Evolutionary conservation across 495 filamentous ascomycete species (phyloP).

Genomic region (Articulospora tetracladia): DNA sequence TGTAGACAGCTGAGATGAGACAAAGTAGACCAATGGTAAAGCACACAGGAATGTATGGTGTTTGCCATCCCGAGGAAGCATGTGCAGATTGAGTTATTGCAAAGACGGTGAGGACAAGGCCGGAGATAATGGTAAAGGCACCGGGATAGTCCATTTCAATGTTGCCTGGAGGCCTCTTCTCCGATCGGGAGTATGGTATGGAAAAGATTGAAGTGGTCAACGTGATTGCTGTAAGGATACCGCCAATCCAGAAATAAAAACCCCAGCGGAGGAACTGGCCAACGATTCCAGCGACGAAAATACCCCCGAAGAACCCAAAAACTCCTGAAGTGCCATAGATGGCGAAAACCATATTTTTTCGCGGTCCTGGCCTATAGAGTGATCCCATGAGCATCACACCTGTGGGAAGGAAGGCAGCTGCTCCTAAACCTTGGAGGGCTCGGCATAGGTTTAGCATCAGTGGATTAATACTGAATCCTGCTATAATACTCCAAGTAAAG

Average conservation of each 20-base stretch:
- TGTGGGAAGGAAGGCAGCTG: slow-evolving; percentile 70
- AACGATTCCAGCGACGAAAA: slow-evolving; percentile 69
- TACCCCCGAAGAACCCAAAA: slow-evolving; percentile 64
- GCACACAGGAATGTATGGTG: slow-evolving; percentile 62
- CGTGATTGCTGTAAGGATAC: slow-evolving; percentile 40
- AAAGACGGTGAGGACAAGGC: slow-evolving; percentile 64
- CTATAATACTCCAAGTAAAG: slow-evolving; percentile 62
- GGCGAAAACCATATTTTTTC: slow-evolving; percentile 79
- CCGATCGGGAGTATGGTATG: slow-evolving; percentile 56
- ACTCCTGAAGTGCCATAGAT: slow-evolving; percentile 74
- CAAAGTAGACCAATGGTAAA: slow-evolving; percentile 54
- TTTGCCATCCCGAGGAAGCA: slow-evolving; percentile 56
- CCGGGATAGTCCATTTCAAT: slow-evolving; percentile 55
- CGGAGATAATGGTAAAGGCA: slow-evolving; percentile 53
- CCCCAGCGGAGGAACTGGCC: slow-evolving; percentile 60
- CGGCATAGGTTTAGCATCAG: slow-evolving; percentile 68
- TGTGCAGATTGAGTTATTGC: slow-evolving; percentile 69
- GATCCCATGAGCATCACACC: slow-evolving; percentile 73
- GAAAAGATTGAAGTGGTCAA: slow-evolving; percentile 49
- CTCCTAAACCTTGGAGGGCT: slow-evolving; percentile 72
- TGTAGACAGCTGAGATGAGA: slow-evolving; percentile 56
- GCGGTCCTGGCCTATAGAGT: slow-evolving; percentile 73
- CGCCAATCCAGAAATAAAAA: slow-evolving; percentile 77
- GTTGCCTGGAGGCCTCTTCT: slow-evolving; percentile 27
- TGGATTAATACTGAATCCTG: slow-evolving; percentile 63